Evolutionary conservation across 331 rosid genomes (phyloP).

Genomic region (Malus hybrid): DNA sequence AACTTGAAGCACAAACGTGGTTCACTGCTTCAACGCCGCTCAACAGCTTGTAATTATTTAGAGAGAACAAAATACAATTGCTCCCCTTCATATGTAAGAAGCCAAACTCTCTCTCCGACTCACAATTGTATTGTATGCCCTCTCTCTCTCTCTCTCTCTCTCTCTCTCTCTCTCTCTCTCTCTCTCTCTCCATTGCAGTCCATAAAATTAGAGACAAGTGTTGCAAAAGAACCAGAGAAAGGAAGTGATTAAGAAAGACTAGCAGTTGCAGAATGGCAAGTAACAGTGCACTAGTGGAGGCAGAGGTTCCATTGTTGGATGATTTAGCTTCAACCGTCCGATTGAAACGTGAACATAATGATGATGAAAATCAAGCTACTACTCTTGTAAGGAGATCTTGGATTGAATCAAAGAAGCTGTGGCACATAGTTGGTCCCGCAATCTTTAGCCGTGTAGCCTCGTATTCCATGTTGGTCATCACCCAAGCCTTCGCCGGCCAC

Average conservation of each 20-base stretch:
- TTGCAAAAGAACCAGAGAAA: no score
- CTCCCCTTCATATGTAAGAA: neutral
- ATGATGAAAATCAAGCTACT: neutral
- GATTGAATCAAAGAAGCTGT: constrained; percentile 64
- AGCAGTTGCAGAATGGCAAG: constrained; percentile 15
- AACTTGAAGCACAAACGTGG: neutral
- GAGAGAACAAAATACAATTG: neutral
- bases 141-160: no score
- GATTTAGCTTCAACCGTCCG: neutral
- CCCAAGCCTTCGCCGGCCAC: constrained; percentile 75
- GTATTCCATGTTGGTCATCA: constrained; percentile 45
- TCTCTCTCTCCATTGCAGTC: neutral
- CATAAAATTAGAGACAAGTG: neutral
- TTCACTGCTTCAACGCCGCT: neutral
- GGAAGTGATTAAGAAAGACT: neutral
- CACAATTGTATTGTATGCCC: no score
- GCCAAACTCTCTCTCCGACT: neutral
- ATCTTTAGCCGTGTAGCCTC: constrained; percentile 47
- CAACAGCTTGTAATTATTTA: neutral
- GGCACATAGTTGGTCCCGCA: constrained; percentile 76
- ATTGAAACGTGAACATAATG: neutral
- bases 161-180: no score
- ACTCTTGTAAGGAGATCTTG: constrained; percentile 15
- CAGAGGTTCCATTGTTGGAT: constrained; percentile 25
- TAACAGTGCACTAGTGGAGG: constrained; percentile 20